Base-by-base conservation (phyloP, 352 stramenopile species). In the Pythium guiyangense region DNA sequence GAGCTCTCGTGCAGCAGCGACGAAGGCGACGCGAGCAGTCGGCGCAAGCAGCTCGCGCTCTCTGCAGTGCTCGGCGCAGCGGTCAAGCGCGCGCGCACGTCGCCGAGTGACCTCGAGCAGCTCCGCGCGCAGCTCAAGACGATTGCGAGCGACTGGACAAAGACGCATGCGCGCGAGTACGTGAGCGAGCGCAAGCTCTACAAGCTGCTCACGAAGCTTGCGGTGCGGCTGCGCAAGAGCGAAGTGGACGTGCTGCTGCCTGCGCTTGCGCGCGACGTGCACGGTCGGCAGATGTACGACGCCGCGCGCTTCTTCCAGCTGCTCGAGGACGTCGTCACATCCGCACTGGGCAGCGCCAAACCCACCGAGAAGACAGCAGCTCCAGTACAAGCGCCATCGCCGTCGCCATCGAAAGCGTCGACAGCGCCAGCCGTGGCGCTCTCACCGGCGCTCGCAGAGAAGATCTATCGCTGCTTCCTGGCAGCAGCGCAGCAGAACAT, bases 401-500 rank as follows among this genome's bases (percentile, higher is more conserved):
- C 34, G 14, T 40, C 34, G 5, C 25, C 35, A 10, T 37, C 31
- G 31, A 37, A 10, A 45, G 10, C 18, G 4, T 47, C 45, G 8
- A 5, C 34, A 18, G 18, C n/a, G 29, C 29, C 49, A 18, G 11
- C 4, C 4, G n/a, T 47, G 17, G 18, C 49, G 17, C 57, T 78
- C 14, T 62, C 54, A n/a, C 12, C 50, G 6, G 44, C 45, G 3
- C 64, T 90, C 9, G 73, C 67, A 11, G 77, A 85, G 55, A 90
- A 88, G 59, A 83, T 90, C 20, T 88, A 83, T 27, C 51, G 59
- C 11, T 87, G 71, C 59, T 91, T 93, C 20, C 54, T 91, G 20
- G 51, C 61, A 20, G 80, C 80, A 20, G 83, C 83, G 3, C 80
- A 93, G 42, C 66, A 78, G 25, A 91, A 93, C 54, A 77, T 93